Evolutionary conservation across 768 basidiomycete species (phyloP).

Genomic region (Rhizopogon salebrosus): DNA sequence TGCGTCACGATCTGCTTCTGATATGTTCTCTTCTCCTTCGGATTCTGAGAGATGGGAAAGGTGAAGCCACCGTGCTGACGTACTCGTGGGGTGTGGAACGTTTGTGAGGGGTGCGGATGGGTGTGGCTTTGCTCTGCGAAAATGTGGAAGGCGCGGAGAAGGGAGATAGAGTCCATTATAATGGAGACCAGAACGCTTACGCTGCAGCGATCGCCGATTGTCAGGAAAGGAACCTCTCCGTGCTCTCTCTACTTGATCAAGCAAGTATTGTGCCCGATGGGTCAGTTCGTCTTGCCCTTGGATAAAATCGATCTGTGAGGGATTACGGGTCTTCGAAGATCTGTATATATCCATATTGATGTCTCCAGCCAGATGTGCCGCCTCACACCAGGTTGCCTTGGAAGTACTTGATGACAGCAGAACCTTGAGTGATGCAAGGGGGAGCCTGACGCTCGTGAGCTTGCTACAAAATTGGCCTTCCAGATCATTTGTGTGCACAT

Average conservation of each 20-base stretch:
- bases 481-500: conserved; percentile 69
- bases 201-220: not conserved
- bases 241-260: conserved; percentile 27
- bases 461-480: conserved; percentile 65
- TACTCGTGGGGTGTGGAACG: not conserved
- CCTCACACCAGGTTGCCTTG: conserved; percentile 61
- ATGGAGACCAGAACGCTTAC: conserved; percentile 22
- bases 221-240: conserved; percentile 4
- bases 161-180: conserved; percentile 49
- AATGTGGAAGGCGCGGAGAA: conserved; percentile 28
- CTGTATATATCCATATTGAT: conserved; percentile 64
- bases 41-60: conserved; percentile 49
- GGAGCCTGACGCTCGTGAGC: conserved; percentile 54
- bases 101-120: conserved; percentile 2
- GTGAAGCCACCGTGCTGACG: conserved; percentile 13
- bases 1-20: conserved; percentile 67
- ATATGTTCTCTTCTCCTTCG: conserved; percentile 56
- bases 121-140: conserved; percentile 9
- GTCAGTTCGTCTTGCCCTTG: conserved; percentile 66
- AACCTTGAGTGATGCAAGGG: conserved; percentile 42
- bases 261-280: conserved; percentile 53
- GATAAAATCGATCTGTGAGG: conserved; percentile 66
- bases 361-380: conserved; percentile 48
- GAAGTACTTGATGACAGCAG: conserved; percentile 39
- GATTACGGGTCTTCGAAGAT: conserved; percentile 43